Evolutionary conservation across 192 early-diverging fungal species (phyloP), one percentile per base, ranked within the genome.

Genomic region (Chytriomyces sp.): DNA sequence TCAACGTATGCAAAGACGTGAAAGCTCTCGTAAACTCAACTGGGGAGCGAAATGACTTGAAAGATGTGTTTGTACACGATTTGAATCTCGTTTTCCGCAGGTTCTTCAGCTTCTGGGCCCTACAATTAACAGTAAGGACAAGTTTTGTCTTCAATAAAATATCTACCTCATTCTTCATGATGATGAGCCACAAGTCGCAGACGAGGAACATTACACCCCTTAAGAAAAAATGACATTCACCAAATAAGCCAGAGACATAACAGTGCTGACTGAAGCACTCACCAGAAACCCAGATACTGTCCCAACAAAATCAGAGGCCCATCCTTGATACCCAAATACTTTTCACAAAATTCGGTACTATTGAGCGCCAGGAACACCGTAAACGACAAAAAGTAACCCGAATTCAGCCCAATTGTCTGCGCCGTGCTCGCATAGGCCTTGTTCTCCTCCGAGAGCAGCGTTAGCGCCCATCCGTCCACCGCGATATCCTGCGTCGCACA

Each of bases 361-460:
- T 99, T 98, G 52, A 99, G 86, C 0, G 97, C 96, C 77, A 99
- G 81, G 77, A 99, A 97, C 7, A 99, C 91, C 0, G 97, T 99
- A 77, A 98, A 99, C 30, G 92, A 94, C 37, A 98, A 62, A 69
- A 99, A 99, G 74, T 93, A 98, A 25, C 97, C 95, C 33, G 89
- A 89, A 80, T 96, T 99, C 49, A 99, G 83, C 17, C 97, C 97
- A 58, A 99, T 93, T 5, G 97, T 99, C 72, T 99, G 97, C 30
- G 94, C 94, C 0, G 93, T 93, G 31, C 90, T 94, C 1, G 96
- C 94, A 84, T 92, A 94, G 3, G 91, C 92, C 64, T 98, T 78
- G 79, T 91, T 95, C 67, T 96, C 93, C 74, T 96, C 92, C 4
- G 91, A 91, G 54, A 99, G 81, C 17, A 98, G 78, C 1, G 92